Conservation (phyloP, 2,329 filamentous ascomycete species). For the Beauveria sp. region DNA sequence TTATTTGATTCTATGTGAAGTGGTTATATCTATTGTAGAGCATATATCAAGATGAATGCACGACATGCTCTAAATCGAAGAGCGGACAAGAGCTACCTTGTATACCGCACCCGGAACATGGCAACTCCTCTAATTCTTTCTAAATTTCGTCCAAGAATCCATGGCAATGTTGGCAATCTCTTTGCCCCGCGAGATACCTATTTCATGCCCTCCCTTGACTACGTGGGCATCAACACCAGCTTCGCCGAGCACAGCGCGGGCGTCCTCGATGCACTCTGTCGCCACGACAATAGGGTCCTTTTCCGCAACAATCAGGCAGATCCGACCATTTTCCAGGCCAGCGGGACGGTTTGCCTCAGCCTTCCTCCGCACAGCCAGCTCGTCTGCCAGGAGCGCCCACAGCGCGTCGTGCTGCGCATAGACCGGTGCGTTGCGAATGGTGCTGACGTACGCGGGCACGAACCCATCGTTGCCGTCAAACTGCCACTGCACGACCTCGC, state of each 20-base stretch:
- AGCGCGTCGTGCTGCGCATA: constrained; percentile 48
- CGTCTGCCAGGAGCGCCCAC: constrained; percentile 50
- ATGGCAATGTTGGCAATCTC: constrained; percentile 43
- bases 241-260: constrained; percentile 45
- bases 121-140: background rate
- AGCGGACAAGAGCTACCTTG: no score
- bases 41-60: no score
- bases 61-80: no score
- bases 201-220: constrained; percentile 60
- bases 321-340: constrained; percentile 38
- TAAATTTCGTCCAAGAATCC: constrained; percentile 23
- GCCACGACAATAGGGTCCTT: constrained; percentile 60
- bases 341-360: constrained; percentile 21
- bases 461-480: constrained; percentile 59
- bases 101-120: no score
- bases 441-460: constrained; percentile 61
- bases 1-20: no score
- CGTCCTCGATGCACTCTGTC: constrained; percentile 57
- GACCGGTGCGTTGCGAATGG: constrained; percentile 63
- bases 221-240: constrained; percentile 49
- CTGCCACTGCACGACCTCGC: constrained; percentile 63
- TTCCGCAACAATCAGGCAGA: constrained; percentile 59
- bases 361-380: constrained; percentile 28
- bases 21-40: no score
- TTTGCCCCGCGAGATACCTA: constrained; percentile 54